Base-by-base conservation (phyloP, 768 basidiomycete genomes). In the Termitomyces sp. region DNA sequence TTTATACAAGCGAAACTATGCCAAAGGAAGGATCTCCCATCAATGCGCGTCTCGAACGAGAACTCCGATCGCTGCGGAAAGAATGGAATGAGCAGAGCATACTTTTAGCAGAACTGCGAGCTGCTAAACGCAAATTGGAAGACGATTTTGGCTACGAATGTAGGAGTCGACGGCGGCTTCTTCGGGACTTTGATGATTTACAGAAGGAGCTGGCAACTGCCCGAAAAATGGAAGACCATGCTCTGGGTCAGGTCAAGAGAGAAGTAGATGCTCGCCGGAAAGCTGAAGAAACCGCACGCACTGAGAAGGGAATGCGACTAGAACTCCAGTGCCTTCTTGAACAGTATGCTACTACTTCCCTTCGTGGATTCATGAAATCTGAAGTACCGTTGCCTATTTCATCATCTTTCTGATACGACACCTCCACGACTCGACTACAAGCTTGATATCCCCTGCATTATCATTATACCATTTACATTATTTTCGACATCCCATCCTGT, bases 261-360 rank as follows among this genome's bases (percentile, higher is more conserved):
- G 82, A 69, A 79, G 82, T 65, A 80, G 85, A 70, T 83, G 80
- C 50, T 81, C 88, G 67, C 85, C 86, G 71, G 85, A 84, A 68
- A 77, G 81, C 73, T 84, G 92, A 62, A 86, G 82, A 64, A 76
- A 77, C 62, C 82, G 80, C 53, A 83, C 79, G 63, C 79, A 42
- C 42, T 32, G 70, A 70, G 64, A 62, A 58, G 49, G 56, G 45
- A 27, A 62, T 61, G 61, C 68, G 59, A 61, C 56, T 53, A 58
- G 66, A 63, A 50, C 59, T 53, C 39, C 56, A 63, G 54, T 44
- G 37, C 0, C 48, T 59, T 14, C 42, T 59, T 1, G 60, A 62
- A 40, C 48, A 61, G 27, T 62, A 34, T 13, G 30, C 56, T 40
- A 47, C 58, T n/a, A 47, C 42, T 22, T 56, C 58, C 4, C 55